Base-by-base conservation (phyloP, 2,329 filamentous ascomycete species). In the Ilyonectria destructans region DNA sequence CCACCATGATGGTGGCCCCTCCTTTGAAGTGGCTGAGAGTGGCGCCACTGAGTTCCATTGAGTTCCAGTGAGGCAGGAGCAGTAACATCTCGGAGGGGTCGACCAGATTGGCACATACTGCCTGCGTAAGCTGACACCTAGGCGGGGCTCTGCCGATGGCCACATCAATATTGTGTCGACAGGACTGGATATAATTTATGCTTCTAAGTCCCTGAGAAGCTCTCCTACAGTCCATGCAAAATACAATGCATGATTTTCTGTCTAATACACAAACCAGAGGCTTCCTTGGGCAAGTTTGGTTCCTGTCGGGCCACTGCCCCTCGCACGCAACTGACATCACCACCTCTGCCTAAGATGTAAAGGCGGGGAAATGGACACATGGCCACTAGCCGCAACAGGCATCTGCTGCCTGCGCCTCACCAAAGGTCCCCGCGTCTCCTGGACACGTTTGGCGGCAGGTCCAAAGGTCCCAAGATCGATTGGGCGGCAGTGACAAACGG, bases 361-460 rank as follows among this genome's bases (percentile, higher is more conserved):
- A 56, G 57, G 55, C 55, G 65, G 65, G 49, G 55, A 60, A 60
- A 67, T 64, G 7, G 2, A 15, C 55, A 67, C 65, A 17, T 0
- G 2, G 2, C 0, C 0, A 9, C 43, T 35, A 67, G 29, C 55
- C 49, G 7, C 15, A 45, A 59, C 6, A 43, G 48, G 64, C 26
- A 54, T 26, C 21, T 54, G 37, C 46, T 35, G 33, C 52, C 48
- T 67, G 64, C 64, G 64, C 64, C 64, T 62, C 64, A 62, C 40
- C 54, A 67, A 54, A 62, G 40, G 40, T 37, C 29, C 64, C 64
- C 64, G 64, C 64, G 64, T 67, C 31, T 35, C 64, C 45, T 62
- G 56, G 60, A 75, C 74, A 73, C 74, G 74, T 74, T 74, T 76
- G 73, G 71, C 68, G 71, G 71, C 55, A 72, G 72, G 54, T 61